These are phyloP conservation scores for Colletotrichum sp. DNA, from an alignment of 2,329 filamentous ascomycete genomes.

Conservation along the genomic window DNA sequence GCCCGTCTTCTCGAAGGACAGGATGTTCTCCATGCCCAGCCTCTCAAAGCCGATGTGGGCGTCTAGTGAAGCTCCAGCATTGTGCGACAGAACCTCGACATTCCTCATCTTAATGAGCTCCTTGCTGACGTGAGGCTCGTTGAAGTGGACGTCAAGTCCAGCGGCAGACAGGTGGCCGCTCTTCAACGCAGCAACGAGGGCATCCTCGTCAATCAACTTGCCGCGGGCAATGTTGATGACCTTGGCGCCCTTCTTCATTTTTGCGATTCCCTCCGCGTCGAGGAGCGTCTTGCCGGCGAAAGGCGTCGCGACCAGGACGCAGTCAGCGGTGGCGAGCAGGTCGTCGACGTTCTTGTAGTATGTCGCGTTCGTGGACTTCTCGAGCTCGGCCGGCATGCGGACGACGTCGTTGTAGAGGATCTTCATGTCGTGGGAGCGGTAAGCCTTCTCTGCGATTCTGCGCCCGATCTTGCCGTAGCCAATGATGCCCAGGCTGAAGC, in stretches of 20 bases:
- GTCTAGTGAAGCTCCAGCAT: conserved; percentile 14
- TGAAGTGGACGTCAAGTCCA: conserved; percentile 74
- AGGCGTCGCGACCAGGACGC: conserved; percentile 68
- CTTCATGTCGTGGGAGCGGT: conserved; percentile 57
- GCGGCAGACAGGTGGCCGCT: conserved; percentile 66
- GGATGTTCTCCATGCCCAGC: conserved; percentile 15
- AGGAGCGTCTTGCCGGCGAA: conserved; percentile 72
- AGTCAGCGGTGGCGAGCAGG: conserved; percentile 49
- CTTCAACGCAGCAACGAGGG: conserved; percentile 69
- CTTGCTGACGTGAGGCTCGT: conserved; percentile 56
- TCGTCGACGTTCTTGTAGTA: conserved; percentile 31
- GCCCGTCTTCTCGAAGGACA: conserved; percentile 3
- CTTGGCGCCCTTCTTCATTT: conserved; percentile 74
- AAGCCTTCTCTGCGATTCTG: conserved; percentile 48
- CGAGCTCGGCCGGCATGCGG: conserved; percentile 36
- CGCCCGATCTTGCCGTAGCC: conserved; percentile 65
- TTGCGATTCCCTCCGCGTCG: conserved; percentile 62
- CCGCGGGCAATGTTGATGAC: conserved; percentile 75
- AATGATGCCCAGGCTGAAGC: conserved; percentile 51
- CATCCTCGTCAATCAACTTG: conserved; percentile 74
- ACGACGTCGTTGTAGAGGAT: conserved; percentile 63
- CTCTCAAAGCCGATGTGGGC: conserved; percentile 16
- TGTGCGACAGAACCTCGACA: conserved; percentile 15
- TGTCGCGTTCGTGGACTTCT: conserved; percentile 39
- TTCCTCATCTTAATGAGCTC: conserved; percentile 15